phyloP scores from a whole-genome alignment of 2,329 filamentous ascomycete species.

The Exophiala sp. region DNA sequence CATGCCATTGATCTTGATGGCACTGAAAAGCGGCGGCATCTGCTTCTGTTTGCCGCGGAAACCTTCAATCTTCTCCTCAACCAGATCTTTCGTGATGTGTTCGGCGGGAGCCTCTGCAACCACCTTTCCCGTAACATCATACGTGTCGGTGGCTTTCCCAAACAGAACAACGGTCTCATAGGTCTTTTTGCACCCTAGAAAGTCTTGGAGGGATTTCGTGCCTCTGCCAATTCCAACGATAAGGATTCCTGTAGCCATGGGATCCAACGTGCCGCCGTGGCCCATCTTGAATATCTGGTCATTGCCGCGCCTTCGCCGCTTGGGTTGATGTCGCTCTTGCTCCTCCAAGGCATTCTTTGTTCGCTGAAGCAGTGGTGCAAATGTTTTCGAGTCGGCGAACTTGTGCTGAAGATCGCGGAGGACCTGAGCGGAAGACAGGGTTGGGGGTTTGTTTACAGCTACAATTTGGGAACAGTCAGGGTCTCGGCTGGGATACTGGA shows the following conservation, averaged over 20 bases:
- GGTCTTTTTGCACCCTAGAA: constrained; percentile 82
- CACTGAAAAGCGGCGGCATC: constrained; percentile 86
- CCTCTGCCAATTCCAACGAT: constrained; percentile 81
- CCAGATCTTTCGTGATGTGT: constrained; percentile 70
- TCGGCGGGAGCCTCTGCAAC: constrained; percentile 58
- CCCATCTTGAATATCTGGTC: constrained; percentile 78
- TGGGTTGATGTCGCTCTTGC: constrained; percentile 13
- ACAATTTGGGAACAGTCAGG: constrained; percentile 11
- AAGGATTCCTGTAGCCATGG: constrained; percentile 85
- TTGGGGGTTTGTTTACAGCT: constrained; percentile 91
- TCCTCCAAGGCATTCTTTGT: constrained; percentile 34
- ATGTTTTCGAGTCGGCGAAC: constrained; percentile 75
- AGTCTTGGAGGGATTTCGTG: constrained; percentile 73
- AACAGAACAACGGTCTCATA: constrained; percentile 90
- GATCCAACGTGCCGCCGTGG: constrained; percentile 92
- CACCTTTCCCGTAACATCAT: constrained; percentile 80
- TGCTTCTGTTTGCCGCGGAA: constrained; percentile 84
- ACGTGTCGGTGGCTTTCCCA: constrained; percentile 85
- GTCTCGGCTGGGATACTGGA: not conserved
- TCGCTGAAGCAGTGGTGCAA: constrained; percentile 68
- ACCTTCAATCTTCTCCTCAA: constrained; percentile 66
- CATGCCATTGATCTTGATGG: constrained; percentile 88
- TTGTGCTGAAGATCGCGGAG: constrained; percentile 78
- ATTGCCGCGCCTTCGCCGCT: constrained; percentile 54
- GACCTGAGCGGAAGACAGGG: constrained; percentile 81